Base-by-base conservation (phyloP, 441 rosid species). In the Arabidopsis hybrid region DNA sequence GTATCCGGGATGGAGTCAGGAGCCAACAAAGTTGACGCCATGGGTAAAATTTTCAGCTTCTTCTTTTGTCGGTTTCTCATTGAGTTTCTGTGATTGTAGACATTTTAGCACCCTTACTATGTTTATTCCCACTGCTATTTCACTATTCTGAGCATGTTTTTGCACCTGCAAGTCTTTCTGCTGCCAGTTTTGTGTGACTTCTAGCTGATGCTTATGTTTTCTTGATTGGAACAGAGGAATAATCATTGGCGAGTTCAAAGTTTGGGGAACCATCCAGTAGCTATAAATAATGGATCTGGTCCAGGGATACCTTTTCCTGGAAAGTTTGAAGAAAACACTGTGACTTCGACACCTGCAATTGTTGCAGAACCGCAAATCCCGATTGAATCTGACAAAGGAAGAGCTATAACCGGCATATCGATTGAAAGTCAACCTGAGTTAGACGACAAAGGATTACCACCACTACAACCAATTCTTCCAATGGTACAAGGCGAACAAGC, bases 181-280 rank as follows among this genome's bases (percentile, higher is more conserved):
- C 36, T 38, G 40, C 61, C 11, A 26, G 13, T 34, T 59, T 32
- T 69, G 49, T 46, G 38, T 49, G 42, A 21, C 18, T 66, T 40
- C 42, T 26, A 52, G 26, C 38, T 65, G 65, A 68, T 63, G 61
- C 57, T 40, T 13, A 40, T 56, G 35, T 53, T 71, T 26, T 56
- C 14, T 32, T 70, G 31, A 59, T 79, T 83, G 66, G 18, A 73
- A 77, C 87, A 95, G 99, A 89, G 97, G 79, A 95, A 92, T 72
- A 91, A 89, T 83, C 98, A 92, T 67, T 95, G 99, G 99, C 92
- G 90, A 11, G 88, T 75, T 73, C 96, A 87, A 79, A 87, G 80
- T 80, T 82, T 87, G 75, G 83, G 38, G 3, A 83, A 91, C 58
- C 92, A 86, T 35, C 88, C 86, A 16, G 93, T 84, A 72, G 80